Evolutionary conservation across 2,329 filamentous ascomycete species (phyloP), one percentile per base, ranked within the genome.

Genomic region (Sclerotinia borealis): DNA sequence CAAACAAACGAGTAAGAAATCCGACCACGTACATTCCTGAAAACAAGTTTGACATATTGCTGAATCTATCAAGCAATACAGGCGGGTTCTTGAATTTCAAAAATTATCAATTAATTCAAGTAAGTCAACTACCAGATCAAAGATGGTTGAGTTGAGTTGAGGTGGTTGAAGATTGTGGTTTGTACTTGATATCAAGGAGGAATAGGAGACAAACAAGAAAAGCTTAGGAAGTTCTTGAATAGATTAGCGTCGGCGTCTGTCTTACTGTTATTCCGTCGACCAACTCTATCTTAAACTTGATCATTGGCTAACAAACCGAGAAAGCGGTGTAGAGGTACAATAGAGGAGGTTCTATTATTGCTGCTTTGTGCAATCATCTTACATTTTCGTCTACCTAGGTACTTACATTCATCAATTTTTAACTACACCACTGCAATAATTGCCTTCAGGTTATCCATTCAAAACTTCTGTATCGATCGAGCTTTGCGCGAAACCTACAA

Each of bases 21-120:
- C 59, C 64, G 29, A 60, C 48, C 67, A 74, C 73, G 60, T 67
- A 74, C 73, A 74, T 74, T 70, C 73, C 73, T 68, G 72, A 73
- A 64, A 74, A 74, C 60, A 74, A 64, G 65, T 73, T 74, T 55
- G 73, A 74, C 73, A 74, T 74, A 36, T 63, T 62, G 59, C 36
- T 51, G n/a, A 61, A 25, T 50, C 51, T 61, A 25, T 45, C 52
- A 15, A 55, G 25, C 29, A n/a, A n/a, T n/a, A n/a, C 39, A 29
- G 17, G n/a, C 41, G 27, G 31, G n/a, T 19, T 19, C 19, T 29
- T n/a, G n/a, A 37, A 29, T 37, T 8, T 56, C 41, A 37, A 48
- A 48, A 11, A 34, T 22, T 8, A 11, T 39, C 27, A 51, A 34
- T 8, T 15, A 29, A 19, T 25, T 39, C n/a, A n/a, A 29, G 41